Evolutionary conservation across 768 basidiomycete genomes (phyloP).

Genomic region (Lentinula aciculospora): DNA sequence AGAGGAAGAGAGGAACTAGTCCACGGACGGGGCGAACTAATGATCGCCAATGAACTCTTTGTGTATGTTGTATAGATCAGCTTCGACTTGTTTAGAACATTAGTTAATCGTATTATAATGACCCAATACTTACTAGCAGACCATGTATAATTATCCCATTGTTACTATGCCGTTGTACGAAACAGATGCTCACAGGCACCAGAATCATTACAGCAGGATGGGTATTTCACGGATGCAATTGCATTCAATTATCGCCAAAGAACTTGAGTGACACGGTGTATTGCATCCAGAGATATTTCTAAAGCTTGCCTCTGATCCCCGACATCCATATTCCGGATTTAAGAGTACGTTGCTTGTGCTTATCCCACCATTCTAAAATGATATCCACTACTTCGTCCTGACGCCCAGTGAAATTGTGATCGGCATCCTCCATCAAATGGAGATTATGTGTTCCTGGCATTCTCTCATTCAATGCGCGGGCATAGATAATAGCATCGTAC

Average conservation of each 20-base stretch:
- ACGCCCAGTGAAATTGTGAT: conserved; percentile 73
- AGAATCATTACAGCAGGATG: no score
- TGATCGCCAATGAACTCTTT: neutral
- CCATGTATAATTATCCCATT: neutral
- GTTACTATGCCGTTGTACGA: no score
- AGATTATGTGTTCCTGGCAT: conserved; percentile 66
- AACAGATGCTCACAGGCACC: no score
- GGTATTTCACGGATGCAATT: no score
- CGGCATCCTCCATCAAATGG: conserved; percentile 65
- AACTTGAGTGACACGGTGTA: neutral
- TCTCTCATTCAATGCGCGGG: conserved; percentile 50
- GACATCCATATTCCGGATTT: conserved; percentile 62
- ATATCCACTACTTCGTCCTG: conserved; percentile 63
- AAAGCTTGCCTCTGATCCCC: conserved; percentile 46
- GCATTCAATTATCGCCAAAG: no score
- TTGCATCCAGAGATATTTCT: conserved; percentile 14
- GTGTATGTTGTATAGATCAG: neutral
- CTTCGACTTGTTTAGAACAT: neutral
- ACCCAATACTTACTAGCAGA: neutral
- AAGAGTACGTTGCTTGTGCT: conserved; percentile 38
- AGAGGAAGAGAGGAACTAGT: no score
- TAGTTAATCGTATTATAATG: neutral
- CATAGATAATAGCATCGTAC: conserved; percentile 69
- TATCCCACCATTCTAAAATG: conserved; percentile 65
- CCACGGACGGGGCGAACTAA: neutral